A percentile compares a stretch with the other conserved stretches of the same genome.
Evolutionary conservation across 495 filamentous ascomycete species (phyloP).

Genomic region (Podospora tetraspora): DNA sequence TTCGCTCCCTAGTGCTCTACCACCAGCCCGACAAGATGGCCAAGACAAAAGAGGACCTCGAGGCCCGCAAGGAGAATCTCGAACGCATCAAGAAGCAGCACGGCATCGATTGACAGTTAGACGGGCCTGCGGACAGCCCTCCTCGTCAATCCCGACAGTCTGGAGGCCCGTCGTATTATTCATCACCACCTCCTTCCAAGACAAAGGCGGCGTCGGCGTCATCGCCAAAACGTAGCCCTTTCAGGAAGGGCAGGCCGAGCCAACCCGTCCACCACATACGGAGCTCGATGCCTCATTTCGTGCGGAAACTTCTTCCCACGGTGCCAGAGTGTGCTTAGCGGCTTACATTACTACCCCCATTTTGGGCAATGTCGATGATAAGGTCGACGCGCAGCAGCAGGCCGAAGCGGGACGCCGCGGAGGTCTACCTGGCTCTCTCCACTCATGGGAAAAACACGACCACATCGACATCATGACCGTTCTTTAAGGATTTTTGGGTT

Average conservation of each 20-base stretch:
- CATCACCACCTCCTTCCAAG: constrained; percentile 30
- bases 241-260: constrained; percentile 31
- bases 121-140: constrained; percentile 53
- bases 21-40: constrained; percentile 98
- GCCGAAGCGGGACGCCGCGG: constrained; percentile 14
- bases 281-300: constrained; percentile 40
- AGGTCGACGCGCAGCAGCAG: constrained; percentile 20
- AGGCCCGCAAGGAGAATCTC: constrained; percentile 91
- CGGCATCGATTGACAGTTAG: constrained; percentile 89
- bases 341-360: constrained; percentile 21
- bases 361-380: constrained; percentile 25
- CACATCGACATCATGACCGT: constrained; percentile 21
- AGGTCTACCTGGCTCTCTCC: constrained; percentile 20
- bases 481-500: constrained; percentile 18
- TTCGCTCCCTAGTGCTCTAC: constrained; percentile 67
- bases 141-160: constrained; percentile 39
- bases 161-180: constrained; percentile 50
- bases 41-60: constrained; percentile 87
- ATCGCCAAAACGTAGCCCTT: constrained; percentile 28
- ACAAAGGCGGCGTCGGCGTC: constrained; percentile 27
- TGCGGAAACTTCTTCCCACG: constrained; percentile 39
- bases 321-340: constrained; percentile 35
- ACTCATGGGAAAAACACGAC: constrained; percentile 19
- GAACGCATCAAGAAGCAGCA: constrained; percentile 96
- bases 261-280: constrained; percentile 33